A percentile compares a stretch with the other conserved stretches of the same genome.
phyloP scores from a whole-genome alignment of 1,284 basidiomycete species.

The Chondrostereum purpureum region DNA sequence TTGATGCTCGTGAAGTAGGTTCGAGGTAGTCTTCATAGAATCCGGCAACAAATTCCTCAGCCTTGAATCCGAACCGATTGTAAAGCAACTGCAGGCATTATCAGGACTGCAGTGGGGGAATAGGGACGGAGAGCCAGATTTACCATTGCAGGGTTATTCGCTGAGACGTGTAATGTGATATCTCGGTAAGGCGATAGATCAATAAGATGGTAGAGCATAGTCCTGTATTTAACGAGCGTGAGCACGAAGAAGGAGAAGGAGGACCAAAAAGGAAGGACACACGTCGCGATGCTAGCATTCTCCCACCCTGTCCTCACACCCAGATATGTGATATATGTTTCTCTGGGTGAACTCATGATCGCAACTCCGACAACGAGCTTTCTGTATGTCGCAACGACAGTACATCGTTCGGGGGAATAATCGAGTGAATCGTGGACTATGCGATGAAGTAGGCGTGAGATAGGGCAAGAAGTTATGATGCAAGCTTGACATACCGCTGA shows the following conservation, averaged over 20 bases:
- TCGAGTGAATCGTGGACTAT: conserved; percentile 64
- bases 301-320: conserved; percentile 74
- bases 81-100: conserved; percentile 51
- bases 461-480: not conserved
- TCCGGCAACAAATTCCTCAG: conserved; percentile 71
- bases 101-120: not conserved
- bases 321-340: conserved; percentile 75
- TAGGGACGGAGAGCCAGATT: conserved; percentile 8
- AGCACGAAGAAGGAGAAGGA: not conserved
- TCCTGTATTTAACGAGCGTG: conserved; percentile 37
- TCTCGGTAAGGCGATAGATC: conserved; percentile 63
- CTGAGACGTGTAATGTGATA: conserved; percentile 73
- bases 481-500: conserved; percentile 45
- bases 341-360: conserved; percentile 68
- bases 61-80: conserved; percentile 79
- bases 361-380: conserved; percentile 68
- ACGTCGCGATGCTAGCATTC: conserved; percentile 70
- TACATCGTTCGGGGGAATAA: conserved; percentile 60
- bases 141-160: conserved; percentile 75
- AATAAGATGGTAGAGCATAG: conserved; percentile 72
- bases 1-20: conserved; percentile 57
- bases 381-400: conserved; percentile 65
- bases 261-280: conserved; percentile 20
- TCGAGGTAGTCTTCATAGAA: conserved; percentile 75
- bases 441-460: conserved; percentile 4